A percentile compares a stretch with the other conserved stretches of the same genome.
phyloP scores from a whole-genome alignment of 2,329 filamentous ascomycete species.

The Emydomyces testavorans region DNA sequence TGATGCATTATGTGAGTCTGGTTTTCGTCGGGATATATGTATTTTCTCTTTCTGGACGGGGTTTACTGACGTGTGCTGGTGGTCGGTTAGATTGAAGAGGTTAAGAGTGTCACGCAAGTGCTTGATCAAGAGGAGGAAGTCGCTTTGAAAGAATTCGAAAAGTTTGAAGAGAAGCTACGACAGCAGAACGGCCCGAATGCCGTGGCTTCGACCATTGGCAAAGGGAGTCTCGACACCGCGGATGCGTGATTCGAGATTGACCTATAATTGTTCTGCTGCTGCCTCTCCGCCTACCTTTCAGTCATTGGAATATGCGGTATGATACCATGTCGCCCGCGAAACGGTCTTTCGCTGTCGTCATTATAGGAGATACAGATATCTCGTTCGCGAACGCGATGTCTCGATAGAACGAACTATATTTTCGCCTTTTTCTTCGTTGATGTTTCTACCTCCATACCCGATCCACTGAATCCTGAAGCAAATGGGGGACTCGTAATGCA shows the following conservation, averaged over 20 bases:
- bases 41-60: not conserved
- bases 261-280: not conserved
- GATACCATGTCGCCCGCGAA: no score
- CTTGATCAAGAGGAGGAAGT: slow-evolving; percentile 87
- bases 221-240: slow-evolving; percentile 42
- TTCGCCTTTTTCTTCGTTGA: no score
- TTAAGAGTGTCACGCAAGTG: slow-evolving; percentile 82
- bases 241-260: slow-evolving; percentile 16
- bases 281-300: no score
- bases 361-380: no score
- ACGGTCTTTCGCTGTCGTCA: no score
- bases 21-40: not conserved
- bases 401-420: no score
- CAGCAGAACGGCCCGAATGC: slow-evolving; percentile 46
- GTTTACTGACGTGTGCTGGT: not conserved
- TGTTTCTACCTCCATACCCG: no score
- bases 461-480: no score
- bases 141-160: slow-evolving; percentile 74
- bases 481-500: no score
- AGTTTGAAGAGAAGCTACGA: slow-evolving; percentile 77
- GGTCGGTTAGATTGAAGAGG: slow-evolving; percentile 79
- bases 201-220: slow-evolving; percentile 31
- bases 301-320: no score
- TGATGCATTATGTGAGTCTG: slow-evolving; percentile 79
- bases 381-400: no score